Percentiles rank a stretch among this genome's conserved stretches.
These are phyloP conservation scores for Saccharum spontaneum DNA, from an alignment of 176 grass and related monocot species.

Conservation along the genomic window DNA sequence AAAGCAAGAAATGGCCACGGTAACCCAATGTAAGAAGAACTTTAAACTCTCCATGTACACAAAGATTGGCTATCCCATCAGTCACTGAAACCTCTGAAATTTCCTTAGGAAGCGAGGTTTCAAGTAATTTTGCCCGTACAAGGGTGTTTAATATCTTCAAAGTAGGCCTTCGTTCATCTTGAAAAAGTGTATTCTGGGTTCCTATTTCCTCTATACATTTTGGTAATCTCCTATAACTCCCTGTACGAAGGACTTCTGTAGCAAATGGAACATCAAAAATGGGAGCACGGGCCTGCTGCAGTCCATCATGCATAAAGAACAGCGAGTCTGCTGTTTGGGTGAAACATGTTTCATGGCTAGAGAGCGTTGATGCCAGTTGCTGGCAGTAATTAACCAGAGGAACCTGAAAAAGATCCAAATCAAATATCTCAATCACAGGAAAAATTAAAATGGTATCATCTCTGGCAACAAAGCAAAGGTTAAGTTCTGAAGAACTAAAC, in stretches of 20 bases:
- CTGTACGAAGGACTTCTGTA: constrained; percentile 74
- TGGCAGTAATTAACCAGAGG: constrained; percentile 86
- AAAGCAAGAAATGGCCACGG: constrained; percentile 74
- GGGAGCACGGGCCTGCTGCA: constrained; percentile 92
- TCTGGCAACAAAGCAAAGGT: constrained; percentile 16
- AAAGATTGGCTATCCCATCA: constrained; percentile 77
- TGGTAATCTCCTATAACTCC: constrained; percentile 72
- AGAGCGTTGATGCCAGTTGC: constrained; percentile 87
- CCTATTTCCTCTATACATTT: constrained; percentile 93
- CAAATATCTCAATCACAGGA: not conserved
- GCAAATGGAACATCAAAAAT: constrained; percentile 94
- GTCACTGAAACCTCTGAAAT: constrained; percentile 70
- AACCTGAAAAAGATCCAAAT: constrained; percentile 55
- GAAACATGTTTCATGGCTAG: constrained; percentile 87
- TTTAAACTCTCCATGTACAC: constrained; percentile 85
- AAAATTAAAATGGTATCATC: not conserved
- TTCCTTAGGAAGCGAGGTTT: constrained; percentile 74
- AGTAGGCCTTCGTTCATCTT: constrained; percentile 76
- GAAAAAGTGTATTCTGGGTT: constrained; percentile 66
- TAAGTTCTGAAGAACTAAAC: not conserved
- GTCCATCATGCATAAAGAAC: constrained; percentile 83
- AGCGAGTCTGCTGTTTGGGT: constrained; percentile 93
- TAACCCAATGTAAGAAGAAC: constrained; percentile 90
- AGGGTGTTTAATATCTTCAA: constrained; percentile 85
- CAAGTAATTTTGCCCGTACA: constrained; percentile 87